Conservation (phyloP, 768 basidiomycete genomes). For the Amyloporia xantha region DNA sequence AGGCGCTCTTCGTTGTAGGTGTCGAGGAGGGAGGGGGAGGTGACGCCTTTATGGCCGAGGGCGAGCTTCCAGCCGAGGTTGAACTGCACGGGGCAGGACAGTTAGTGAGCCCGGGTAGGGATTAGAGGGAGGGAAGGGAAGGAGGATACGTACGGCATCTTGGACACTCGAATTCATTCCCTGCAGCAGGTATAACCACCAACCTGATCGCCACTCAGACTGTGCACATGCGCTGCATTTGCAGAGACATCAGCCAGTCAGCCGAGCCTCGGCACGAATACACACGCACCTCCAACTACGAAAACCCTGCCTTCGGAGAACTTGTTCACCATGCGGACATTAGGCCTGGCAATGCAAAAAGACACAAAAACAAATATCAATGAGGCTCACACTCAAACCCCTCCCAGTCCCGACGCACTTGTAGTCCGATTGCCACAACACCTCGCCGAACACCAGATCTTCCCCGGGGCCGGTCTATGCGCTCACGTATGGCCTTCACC, state of each 20-base stretch:
- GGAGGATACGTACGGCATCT: slow-evolving; percentile 22
- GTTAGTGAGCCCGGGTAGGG: too few species aligned
- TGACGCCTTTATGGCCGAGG: slow-evolving; percentile 21
- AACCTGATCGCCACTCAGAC: slow-evolving; percentile 37
- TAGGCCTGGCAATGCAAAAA: too few species aligned
- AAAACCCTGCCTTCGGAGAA: slow-evolving; percentile 38
- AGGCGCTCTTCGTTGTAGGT: slow-evolving; percentile 24
- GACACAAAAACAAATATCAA: too few species aligned
- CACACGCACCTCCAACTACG: slow-evolving; percentile 34
- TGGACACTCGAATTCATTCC: slow-evolving; percentile 23
- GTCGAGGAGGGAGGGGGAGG: slow-evolving; percentile 17
- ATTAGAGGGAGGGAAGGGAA: too few species aligned
- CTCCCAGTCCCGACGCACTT: background rate
- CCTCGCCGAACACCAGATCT: slow-evolving; percentile 1
- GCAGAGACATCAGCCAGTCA: background rate
- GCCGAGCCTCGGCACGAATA: background rate
- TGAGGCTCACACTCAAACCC: background rate
- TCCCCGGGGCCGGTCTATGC: background rate
- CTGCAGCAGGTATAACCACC: too few species aligned
- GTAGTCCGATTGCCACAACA: background rate
- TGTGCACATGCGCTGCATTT: slow-evolving; percentile 46
- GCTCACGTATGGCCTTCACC: background rate
- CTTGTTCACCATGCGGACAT: slow-evolving; percentile 40
- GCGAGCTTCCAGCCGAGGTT: too few species aligned
- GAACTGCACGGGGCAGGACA: too few species aligned